Evolutionary conservation across 1,139 yeast species (phyloP), one percentile per base, ranked within the genome.

Genomic region (Keqinozyma sinolaborantium): DNA sequence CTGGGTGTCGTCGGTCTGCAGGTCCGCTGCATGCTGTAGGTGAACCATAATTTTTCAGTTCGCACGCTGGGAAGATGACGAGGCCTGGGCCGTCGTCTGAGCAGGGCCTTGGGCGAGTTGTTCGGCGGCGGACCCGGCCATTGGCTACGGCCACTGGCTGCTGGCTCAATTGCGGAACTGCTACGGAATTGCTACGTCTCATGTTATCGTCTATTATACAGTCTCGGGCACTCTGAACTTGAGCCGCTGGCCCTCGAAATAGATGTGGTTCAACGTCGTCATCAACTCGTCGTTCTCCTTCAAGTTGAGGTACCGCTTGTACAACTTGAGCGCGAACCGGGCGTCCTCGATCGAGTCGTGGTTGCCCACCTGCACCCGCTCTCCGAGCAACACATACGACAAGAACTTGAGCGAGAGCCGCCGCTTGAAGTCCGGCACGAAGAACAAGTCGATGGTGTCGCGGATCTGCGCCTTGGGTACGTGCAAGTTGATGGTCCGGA

Each of bases 271-370:
- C 47, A 92, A 65, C 1, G 77, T 70, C 6, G 57, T 58, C 26
- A 83, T 86, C 39, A 90, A 74, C 18, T 64, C 69, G 0, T 85
- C 92, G 0, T 60, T 56, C 3, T 64, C 68, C 35, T 65, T 63
- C 42, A 90, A 65, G 44, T 80, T 79, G 46, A 75, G 59, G 48
- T 85, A 90, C 50, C 77, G 80, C 43, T 78, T 77, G 60, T 85
- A 94, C 27, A 94, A 63, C 31, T 77, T 58, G 44, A 94, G 69
- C 0, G 99, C 98, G 9, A 94, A 83, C 35, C 73, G 65, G 0
- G 99, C 97, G 62, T 94, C 99, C 51, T 94, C 98, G 28, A 92
- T 87, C 1, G 97, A 90, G 53, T 94, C 97, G 56, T 94, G 99
- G 51, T 90, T 90, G 2, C 95, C 95, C 2, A 79, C 79, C 56